Percentiles rank a stretch among this genome's conserved stretches.
Evolutionary conservation across 495 filamentous ascomycete species (phyloP).

Genomic region (Penicillium bovifimosum): DNA sequence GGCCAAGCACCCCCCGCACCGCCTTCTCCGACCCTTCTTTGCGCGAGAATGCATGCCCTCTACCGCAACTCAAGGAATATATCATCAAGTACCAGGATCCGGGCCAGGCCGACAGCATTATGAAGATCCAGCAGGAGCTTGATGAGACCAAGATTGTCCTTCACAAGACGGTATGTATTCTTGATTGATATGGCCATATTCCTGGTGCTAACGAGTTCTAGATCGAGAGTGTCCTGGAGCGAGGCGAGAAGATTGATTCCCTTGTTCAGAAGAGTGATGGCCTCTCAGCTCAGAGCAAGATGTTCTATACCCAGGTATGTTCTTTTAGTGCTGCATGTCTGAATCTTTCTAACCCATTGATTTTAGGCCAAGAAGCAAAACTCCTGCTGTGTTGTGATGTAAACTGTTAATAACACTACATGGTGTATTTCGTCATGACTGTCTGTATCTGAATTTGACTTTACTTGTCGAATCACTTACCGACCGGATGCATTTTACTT

Average conservation of each 20-base stretch:
- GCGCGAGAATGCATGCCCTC: conserved; percentile 36
- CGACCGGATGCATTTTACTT: conserved; percentile 5
- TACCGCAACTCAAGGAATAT: conserved; percentile 72
- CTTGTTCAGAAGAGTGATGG: conserved; percentile 85
- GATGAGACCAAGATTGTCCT: conserved; percentile 98
- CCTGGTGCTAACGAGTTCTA: conserved; percentile 4
- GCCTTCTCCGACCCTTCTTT: conserved; percentile 51
- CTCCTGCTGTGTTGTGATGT: conserved; percentile 86
- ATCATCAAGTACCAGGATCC: conserved; percentile 88
- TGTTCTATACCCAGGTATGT: conserved; percentile 80
- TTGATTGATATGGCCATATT: background rate
- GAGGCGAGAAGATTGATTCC: conserved; percentile 83
- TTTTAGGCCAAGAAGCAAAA: conserved; percentile 90
- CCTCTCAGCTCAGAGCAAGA: conserved; percentile 83
- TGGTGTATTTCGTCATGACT: background rate
- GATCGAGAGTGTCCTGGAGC: conserved; percentile 80
- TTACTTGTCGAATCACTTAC: conserved; percentile 13
- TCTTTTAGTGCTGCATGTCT: background rate
- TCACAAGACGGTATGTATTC: conserved; percentile 66
- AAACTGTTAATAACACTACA: background rate
- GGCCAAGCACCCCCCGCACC: conserved; percentile 67
- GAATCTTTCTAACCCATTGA: background rate
- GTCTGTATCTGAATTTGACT: conserved; percentile 3
- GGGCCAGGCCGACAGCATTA: conserved; percentile 78
- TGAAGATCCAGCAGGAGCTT: conserved; percentile 94